phyloP scores from a whole-genome alignment of 768 basidiomycete species.

The Collybia sordida region DNA sequence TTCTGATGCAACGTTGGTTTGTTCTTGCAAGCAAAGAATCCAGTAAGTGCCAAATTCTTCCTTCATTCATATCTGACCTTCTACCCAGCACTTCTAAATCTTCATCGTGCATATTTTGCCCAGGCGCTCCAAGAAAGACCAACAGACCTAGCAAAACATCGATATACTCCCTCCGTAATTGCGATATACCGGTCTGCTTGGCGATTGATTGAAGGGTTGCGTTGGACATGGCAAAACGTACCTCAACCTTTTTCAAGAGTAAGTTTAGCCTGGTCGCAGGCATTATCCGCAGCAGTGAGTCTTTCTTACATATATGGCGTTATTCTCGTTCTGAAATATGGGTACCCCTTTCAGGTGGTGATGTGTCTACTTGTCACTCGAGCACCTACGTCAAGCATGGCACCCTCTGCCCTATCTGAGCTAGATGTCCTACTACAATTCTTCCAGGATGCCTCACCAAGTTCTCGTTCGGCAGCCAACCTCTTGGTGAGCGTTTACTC shows the following conservation, averaged over 20 bases:
- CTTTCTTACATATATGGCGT: background rate
- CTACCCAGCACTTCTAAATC: conserved; percentile 52
- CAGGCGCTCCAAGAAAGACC: conserved; percentile 64
- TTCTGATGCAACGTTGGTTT: conserved; percentile 42
- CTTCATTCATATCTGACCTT: background rate
- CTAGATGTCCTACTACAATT: conserved; percentile 41
- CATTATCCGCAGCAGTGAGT: conserved; percentile 63
- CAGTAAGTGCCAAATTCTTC: conserved; percentile 28
- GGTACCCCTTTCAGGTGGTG: conserved; percentile 41
- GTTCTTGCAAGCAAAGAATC: conserved; percentile 49
- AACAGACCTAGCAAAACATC: conserved; percentile 55
- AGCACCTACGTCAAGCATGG: conserved; percentile 42
- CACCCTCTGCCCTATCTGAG: conserved; percentile 46
- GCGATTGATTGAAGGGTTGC: conserved; percentile 54
- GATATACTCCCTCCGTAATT: conserved; percentile 67
- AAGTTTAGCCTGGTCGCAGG: conserved; percentile 63
- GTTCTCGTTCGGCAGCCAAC: conserved; percentile 44
- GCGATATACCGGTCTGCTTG: conserved; percentile 74
- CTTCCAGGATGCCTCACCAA: conserved; percentile 47
- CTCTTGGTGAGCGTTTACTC: conserved; percentile 35
- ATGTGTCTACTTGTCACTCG: conserved; percentile 56
- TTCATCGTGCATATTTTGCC: conserved; percentile 69
- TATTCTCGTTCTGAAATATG: background rate
- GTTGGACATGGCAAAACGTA: conserved; percentile 36
- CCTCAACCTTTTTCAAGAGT: conserved; percentile 45